These are phyloP conservation scores for Ogataea nitratoaversa DNA, from an alignment of 805 yeast species.

Conservation along the genomic window DNA sequence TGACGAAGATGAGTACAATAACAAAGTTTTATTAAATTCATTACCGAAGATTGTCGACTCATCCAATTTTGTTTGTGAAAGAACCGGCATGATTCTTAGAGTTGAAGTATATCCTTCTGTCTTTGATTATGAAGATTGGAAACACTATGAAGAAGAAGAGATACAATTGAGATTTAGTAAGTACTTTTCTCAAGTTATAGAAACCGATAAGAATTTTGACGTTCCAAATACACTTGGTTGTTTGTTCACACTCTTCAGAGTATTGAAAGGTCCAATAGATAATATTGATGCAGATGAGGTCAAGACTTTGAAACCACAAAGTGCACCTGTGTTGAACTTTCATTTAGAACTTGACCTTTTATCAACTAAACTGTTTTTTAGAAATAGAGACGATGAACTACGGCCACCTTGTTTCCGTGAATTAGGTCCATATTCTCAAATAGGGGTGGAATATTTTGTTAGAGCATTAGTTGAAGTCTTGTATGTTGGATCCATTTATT, in stretches of 20 bases:
- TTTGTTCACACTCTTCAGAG: conserved; percentile 55
- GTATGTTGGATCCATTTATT: conserved; percentile 34
- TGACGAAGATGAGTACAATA: conserved; percentile 9
- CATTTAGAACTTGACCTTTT: conserved; percentile 55
- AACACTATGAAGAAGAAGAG: conserved; percentile 41
- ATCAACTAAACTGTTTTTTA: conserved; percentile 43
- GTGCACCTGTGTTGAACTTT: conserved; percentile 46
- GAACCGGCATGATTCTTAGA: conserved; percentile 44
- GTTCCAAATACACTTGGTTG: conserved; percentile 56
- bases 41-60: conserved; percentile 40
- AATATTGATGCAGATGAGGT: conserved; percentile 39
- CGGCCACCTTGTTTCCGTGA: conserved; percentile 28
- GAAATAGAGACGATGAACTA: conserved; percentile 27
- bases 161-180: conserved; percentile 50
- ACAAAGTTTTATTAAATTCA: conserved; percentile 14
- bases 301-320: conserved; percentile 52
- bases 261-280: conserved; percentile 63
- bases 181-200: conserved; percentile 22
- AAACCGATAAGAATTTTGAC: conserved; percentile 10
- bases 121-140: conserved; percentile 43
- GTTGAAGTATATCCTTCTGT: conserved; percentile 51
- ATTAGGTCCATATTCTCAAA: conserved; percentile 18
- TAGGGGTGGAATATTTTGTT: conserved; percentile 45
- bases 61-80: conserved; percentile 43
- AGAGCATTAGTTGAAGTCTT: conserved; percentile 53